These are phyloP conservation scores for Trametes villosa DNA, from an alignment of 768 basidiomycete genomes.

Conservation along the genomic window DNA sequence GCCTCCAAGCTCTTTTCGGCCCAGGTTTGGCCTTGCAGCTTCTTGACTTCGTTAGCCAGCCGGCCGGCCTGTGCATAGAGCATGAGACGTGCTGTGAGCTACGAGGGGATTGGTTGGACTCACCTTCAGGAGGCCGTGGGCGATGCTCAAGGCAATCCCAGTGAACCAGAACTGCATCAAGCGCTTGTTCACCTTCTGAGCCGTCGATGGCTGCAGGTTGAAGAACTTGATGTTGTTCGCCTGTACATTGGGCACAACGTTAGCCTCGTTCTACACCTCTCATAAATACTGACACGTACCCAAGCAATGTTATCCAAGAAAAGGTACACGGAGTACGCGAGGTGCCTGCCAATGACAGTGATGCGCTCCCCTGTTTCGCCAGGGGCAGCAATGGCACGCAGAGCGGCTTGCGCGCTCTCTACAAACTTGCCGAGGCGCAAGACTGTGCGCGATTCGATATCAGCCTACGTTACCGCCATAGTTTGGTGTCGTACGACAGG, in stretches of 20 bases:
- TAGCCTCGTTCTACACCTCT: no score
- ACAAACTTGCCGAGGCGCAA: slow-evolving; percentile 92
- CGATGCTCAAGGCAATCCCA: slow-evolving; percentile 81
- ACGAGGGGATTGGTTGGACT: neutral
- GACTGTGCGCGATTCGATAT: slow-evolving; percentile 49
- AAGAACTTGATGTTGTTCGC: slow-evolving; percentile 71
- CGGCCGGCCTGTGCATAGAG: slow-evolving; percentile 52
- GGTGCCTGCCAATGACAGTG: slow-evolving; percentile 78
- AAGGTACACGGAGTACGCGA: slow-evolving; percentile 89
- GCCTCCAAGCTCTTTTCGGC: slow-evolving; percentile 71
- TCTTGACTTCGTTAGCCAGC: slow-evolving; percentile 62
- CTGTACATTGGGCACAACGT: slow-evolving; percentile 38
- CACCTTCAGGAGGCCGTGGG: slow-evolving; percentile 72
- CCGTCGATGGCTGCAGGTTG: slow-evolving; percentile 60
- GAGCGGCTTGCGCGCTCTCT: slow-evolving; percentile 90
- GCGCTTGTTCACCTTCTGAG: slow-evolving; percentile 60
- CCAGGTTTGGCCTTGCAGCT: slow-evolving; percentile 49
- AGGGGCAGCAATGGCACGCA: slow-evolving; percentile 64
- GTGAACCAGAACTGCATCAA: slow-evolving; percentile 88
- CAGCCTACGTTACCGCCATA: neutral
- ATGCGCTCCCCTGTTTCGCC: slow-evolving; percentile 71
- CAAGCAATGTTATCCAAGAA: slow-evolving; percentile 82
- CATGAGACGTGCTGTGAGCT: neutral
- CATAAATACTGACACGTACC: no score
- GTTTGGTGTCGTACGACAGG: neutral